Evolutionary conservation across 108 stramenopile species (phyloP).

Genomic region (Epithemia pelagica): DNA sequence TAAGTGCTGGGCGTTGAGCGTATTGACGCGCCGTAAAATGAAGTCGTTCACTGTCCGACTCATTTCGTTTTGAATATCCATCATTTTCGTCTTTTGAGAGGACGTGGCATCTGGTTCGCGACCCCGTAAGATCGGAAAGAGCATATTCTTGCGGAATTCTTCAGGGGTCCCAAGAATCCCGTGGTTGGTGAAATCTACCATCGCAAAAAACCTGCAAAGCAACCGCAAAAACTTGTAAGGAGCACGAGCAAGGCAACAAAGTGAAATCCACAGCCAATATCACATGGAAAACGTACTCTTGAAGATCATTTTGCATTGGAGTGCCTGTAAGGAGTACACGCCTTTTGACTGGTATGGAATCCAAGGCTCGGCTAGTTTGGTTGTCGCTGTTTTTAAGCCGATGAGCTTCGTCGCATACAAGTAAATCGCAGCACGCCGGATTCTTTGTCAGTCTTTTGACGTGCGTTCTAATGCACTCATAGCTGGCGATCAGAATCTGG

Average conservation of each 20-base stretch:
- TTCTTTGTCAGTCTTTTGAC: slow-evolving; percentile 65
- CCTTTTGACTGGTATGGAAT: slow-evolving; percentile 75
- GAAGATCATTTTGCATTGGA: slow-evolving; percentile 95
- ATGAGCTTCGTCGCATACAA: slow-evolving; percentile 98
- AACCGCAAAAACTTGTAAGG: neutral
- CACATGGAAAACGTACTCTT: too few relatives aligned
- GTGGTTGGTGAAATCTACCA: slow-evolving; percentile 96
- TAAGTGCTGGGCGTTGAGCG: slow-evolving; percentile 93
- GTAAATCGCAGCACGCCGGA: slow-evolving; percentile 83
- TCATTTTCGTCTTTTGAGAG: slow-evolving; percentile 70
- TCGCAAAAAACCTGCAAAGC: slow-evolving; percentile 74
- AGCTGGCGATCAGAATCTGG: slow-evolving; percentile 85
- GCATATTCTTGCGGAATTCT: slow-evolving; percentile 70
- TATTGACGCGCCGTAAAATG: slow-evolving; percentile 94
- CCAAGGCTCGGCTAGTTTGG: slow-evolving; percentile 84
- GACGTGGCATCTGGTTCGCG: slow-evolving; percentile 96
- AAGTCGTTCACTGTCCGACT: slow-evolving; percentile 89
- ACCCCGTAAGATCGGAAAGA: slow-evolving; percentile 84
- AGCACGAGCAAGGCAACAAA: neutral
- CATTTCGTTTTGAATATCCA: slow-evolving; percentile 87
- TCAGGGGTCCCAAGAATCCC: slow-evolving; percentile 86
- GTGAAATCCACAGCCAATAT: too few relatives aligned
- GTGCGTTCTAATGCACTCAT: slow-evolving; percentile 94
- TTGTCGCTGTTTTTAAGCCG: slow-evolving; percentile 97
- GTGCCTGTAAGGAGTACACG: slow-evolving; percentile 93